Evolutionary conservation across 2,329 filamentous ascomycete species (phyloP).

Genomic region (Claviceps purpurea): DNA sequence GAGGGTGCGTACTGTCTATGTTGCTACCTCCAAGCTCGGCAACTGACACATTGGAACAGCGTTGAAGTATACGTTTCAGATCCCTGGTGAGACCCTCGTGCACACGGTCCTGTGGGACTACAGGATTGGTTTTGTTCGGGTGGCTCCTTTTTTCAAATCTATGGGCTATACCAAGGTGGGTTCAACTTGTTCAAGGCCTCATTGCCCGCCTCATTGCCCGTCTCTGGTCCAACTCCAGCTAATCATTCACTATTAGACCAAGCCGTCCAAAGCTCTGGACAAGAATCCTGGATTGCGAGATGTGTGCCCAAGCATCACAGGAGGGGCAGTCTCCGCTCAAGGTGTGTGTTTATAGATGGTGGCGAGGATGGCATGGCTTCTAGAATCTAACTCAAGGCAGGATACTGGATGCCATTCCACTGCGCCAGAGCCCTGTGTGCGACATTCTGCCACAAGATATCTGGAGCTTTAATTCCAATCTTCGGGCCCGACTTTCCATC

Average conservation of each 20-base stretch:
- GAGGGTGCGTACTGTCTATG: slow-evolving; percentile 47
- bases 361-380: slow-evolving; percentile 5
- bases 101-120: slow-evolving; percentile 95
- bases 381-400: slow-evolving; percentile 27
- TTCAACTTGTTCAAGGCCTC: background rate
- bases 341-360: slow-evolving; percentile 37
- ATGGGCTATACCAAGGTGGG: slow-evolving; percentile 73
- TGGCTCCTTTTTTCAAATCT: slow-evolving; percentile 91
- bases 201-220: background rate
- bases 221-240: background rate
- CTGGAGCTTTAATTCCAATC: slow-evolving; percentile 74
- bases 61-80: slow-evolving; percentile 70
- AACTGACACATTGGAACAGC: slow-evolving; percentile 32
- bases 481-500: slow-evolving; percentile 74
- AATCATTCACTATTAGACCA: slow-evolving; percentile 45
- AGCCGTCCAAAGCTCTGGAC: slow-evolving; percentile 69
- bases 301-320: slow-evolving; percentile 91
- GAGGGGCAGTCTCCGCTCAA: slow-evolving; percentile 80
- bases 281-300: slow-evolving; percentile 71
- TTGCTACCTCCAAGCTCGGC: background rate
- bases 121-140: slow-evolving; percentile 82
- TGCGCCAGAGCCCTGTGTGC: slow-evolving; percentile 79
- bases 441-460: slow-evolving; percentile 78
- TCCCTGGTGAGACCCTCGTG: slow-evolving; percentile 50
- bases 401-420: slow-evolving; percentile 91